Evolutionary conservation across 179 eudicot species (phyloP).

Genomic region (Gypsophila paniculata): DNA sequence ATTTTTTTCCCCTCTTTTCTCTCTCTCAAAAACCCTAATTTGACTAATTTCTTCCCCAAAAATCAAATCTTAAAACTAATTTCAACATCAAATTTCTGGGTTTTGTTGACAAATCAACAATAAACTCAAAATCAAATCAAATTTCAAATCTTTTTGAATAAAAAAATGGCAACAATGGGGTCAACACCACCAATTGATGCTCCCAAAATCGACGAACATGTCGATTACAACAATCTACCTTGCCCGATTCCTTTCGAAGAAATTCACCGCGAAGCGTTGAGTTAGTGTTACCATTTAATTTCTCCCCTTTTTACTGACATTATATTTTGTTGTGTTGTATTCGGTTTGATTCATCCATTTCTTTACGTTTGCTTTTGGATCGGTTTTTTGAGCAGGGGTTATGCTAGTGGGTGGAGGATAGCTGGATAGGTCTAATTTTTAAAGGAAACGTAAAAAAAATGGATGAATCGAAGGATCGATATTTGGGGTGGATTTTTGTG

Average conservation of each 20-base stretch:
- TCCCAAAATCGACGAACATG: constrained; percentile 45
- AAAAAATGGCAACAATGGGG: constrained; percentile 23
- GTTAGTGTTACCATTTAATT: constrained; percentile 35
- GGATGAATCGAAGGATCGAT: too few species aligned
- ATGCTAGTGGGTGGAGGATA: too few species aligned
- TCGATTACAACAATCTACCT: constrained; percentile 68
- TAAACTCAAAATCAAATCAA: neutral
- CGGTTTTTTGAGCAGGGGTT: too few species aligned
- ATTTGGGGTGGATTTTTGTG: too few species aligned
- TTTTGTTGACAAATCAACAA: neutral
- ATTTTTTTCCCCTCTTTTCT: neutral
- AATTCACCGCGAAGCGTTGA: constrained; percentile 82
- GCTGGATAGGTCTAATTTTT: too few species aligned
- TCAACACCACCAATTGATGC: constrained; percentile 21
- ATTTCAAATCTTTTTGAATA: constrained; percentile 1
- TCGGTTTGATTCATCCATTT: neutral
- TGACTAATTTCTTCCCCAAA: neutral
- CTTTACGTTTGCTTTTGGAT: too few species aligned
- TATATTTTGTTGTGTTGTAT: neutral
- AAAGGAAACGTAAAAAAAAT: too few species aligned
- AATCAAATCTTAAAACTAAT: constrained; percentile 6
- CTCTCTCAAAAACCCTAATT: constrained; percentile 21
- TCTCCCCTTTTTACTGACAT: neutral
- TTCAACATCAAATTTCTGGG: constrained; percentile 9
- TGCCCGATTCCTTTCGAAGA: constrained; percentile 87